A percentile compares a stretch with the other conserved stretches of the same genome.
Conservation (phyloP, 176 grass and related monocot species). For the Juncus effusus region DNA sequence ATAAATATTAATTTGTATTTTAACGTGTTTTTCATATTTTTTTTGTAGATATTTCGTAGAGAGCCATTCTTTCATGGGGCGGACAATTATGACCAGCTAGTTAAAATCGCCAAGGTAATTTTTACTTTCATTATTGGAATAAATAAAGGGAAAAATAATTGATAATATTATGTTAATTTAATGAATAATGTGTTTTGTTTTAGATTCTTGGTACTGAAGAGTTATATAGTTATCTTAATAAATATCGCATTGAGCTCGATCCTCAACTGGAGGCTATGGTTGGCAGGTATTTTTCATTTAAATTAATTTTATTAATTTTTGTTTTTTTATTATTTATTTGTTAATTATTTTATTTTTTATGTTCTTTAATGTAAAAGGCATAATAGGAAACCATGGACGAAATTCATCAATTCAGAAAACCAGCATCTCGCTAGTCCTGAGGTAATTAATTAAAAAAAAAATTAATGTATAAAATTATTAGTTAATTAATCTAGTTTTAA, state of each 20-base stretch:
- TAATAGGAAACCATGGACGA: slow-evolving; percentile 67
- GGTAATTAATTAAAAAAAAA: slow-evolving; percentile 25
- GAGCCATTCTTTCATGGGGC: slow-evolving; percentile 89
- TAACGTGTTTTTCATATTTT: background rate
- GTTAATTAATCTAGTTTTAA: slow-evolving; percentile 11
- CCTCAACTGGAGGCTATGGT: slow-evolving; percentile 66
- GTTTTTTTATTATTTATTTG: slow-evolving; percentile 2
- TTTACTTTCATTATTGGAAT: slow-evolving; percentile 1
- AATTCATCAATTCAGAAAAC: slow-evolving; percentile 66
- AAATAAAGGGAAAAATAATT: too few species aligned
- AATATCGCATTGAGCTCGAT: slow-evolving; percentile 71
- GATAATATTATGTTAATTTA: slow-evolving; percentile 4
- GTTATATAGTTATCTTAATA: slow-evolving; percentile 69
- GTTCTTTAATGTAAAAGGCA: slow-evolving; percentile 42
- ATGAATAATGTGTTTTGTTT: background rate
- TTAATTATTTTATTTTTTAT: slow-evolving; percentile 8
- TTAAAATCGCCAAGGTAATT: slow-evolving; percentile 86
- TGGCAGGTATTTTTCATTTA: slow-evolving; percentile 44
- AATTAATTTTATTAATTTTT: background rate
- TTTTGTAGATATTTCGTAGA: slow-evolving; percentile 65
- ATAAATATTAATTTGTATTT: background rate
- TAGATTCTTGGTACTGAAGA: slow-evolving; percentile 91
- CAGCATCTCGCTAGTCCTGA: slow-evolving; percentile 66
- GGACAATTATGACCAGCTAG: slow-evolving; percentile 95
- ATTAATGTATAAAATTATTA: background rate